Conservation (phyloP, 192 early-diverging fungal genomes). For the Coemansia sp. region DNA sequence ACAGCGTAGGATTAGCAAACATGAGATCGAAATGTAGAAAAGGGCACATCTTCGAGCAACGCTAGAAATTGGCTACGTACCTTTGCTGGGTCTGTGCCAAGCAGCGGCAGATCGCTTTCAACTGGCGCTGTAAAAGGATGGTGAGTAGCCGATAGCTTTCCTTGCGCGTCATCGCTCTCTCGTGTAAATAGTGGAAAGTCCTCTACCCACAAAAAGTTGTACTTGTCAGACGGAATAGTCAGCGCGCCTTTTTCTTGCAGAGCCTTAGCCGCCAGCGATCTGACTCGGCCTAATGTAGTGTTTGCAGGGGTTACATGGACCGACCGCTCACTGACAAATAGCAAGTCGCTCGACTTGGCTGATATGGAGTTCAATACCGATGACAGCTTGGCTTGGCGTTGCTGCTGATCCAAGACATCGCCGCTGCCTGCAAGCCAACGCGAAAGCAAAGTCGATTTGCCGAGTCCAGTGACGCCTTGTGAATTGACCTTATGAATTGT, state of each 20-base stretch:
- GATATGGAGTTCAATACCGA: conserved; percentile 16
- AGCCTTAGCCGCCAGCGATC: conserved; percentile 57
- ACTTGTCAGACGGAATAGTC: conserved; percentile 48
- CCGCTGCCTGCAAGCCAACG: conserved; percentile 21
- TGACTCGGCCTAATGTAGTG: conserved; percentile 64
- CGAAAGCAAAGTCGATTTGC: conserved; percentile 33
- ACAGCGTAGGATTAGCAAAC: not conserved
- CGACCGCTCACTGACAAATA: conserved; percentile 52
- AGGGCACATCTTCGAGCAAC: not conserved
- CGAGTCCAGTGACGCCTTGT: conserved; percentile 22
- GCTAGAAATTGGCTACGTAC: conserved; percentile 17
- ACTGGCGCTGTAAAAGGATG: conserved; percentile 91
- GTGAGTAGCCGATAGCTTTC: conserved; percentile 70
- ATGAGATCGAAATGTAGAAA: not conserved
- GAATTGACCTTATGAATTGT: conserved; percentile 45
- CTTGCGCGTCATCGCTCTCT: conserved; percentile 56
- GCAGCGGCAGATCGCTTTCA: conserved; percentile 65
- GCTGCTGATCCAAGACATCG: not conserved
- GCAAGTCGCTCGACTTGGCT: conserved; percentile 32
- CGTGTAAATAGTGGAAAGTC: conserved; percentile 89
- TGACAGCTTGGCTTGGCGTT: not conserved
- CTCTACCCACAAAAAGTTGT: conserved; percentile 86
- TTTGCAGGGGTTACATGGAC: conserved; percentile 49
- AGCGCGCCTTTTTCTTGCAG: conserved; percentile 60
- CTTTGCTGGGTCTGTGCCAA: conserved; percentile 65